Evolutionary conservation across 352 stramenopile genomes (phyloP), one percentile per base, ranked within the genome.

Genomic region (Phytophthora cajani): DNA sequence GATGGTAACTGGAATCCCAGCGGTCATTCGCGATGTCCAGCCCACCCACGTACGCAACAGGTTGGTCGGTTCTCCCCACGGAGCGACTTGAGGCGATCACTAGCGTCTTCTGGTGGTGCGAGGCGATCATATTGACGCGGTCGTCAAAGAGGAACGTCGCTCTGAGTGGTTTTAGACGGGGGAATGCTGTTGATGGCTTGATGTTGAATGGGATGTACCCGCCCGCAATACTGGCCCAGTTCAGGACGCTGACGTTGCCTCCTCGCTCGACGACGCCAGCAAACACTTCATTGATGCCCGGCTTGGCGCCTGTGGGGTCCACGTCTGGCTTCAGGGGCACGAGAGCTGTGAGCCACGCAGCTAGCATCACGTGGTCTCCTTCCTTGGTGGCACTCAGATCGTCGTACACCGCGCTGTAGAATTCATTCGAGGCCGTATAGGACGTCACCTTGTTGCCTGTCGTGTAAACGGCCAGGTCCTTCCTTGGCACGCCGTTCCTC

Each of bases 51-150:
- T 84, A 90, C 16, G 84, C 81, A 4, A 80, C 60, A 2, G 72
- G 58, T 0, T 72, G 58, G 5, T 73, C 54, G 2, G 62, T 21
- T 14, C 42, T 58, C 6, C 53, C 50, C 12, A 72, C 57, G 16
- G 55, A 58, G 10, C 30, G 53, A 9, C 57, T 60, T 3, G 19
- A 25, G 3, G 73, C 67, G 16, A 82, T 72, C 1, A 80, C 71
- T 17, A 89, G 27, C 5, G 64, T 77, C 59, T 90, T 90, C 59
- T 88, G 80, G 50, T 90, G 82, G 38, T 90, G 74, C 9, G 80
- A 76, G 0, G 74, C 65, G 8, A 67, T 69, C 2, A 56, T 5
- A 12, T 72, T 69, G 16, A 90, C 49, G 0, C 82, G 79, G 66
- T 86, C 78, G 62, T 90, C 82, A 44, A 90, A 90, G 55, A 90